Conservation (phyloP, 2,329 filamentous ascomycete genomes). For the Cercospora brassicicola region DNA sequence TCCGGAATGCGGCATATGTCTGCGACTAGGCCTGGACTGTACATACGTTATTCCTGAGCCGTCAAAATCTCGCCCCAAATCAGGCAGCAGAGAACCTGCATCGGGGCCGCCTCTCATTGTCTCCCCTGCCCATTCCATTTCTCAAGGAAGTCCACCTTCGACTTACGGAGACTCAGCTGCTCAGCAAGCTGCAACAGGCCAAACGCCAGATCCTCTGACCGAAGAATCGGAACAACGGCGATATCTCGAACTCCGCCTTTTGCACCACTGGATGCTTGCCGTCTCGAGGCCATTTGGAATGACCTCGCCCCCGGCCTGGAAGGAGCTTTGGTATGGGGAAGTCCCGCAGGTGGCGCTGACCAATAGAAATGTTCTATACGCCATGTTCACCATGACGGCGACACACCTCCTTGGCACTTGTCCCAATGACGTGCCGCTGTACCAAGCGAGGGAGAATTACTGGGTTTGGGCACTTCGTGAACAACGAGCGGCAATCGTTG, state of each 20-base stretch:
- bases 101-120: conserved; percentile 9
- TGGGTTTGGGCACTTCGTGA: conserved; percentile 34
- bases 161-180: conserved; percentile 12
- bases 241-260: conserved; percentile 28
- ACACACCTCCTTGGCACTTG: conserved; percentile 27
- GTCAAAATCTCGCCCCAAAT: conserved; percentile 22
- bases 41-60: conserved; percentile 42
- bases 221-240: conserved; percentile 28
- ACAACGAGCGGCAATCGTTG: conserved; percentile 33
- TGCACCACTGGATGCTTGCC: conserved; percentile 31
- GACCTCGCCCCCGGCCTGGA: conserved; percentile 30
- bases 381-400: conserved; percentile 31
- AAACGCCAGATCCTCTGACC: conserved; percentile 14
- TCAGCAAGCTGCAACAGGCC: conserved; percentile 2
- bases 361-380: conserved; percentile 30
- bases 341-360: conserved; percentile 28
- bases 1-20: conserved; percentile 53
- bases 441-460: conserved; percentile 28
- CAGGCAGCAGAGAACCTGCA: conserved; percentile 17
- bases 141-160: conserved; percentile 22
- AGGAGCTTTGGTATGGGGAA: conserved; percentile 31
- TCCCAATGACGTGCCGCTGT: conserved; percentile 22
- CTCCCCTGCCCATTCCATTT: conserved; percentile 22
- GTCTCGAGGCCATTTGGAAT: conserved; percentile 30
- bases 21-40: conserved; percentile 51